Conservation (phyloP, 2,329 filamentous ascomycete species). For the Aspergillus intermedius region DNA sequence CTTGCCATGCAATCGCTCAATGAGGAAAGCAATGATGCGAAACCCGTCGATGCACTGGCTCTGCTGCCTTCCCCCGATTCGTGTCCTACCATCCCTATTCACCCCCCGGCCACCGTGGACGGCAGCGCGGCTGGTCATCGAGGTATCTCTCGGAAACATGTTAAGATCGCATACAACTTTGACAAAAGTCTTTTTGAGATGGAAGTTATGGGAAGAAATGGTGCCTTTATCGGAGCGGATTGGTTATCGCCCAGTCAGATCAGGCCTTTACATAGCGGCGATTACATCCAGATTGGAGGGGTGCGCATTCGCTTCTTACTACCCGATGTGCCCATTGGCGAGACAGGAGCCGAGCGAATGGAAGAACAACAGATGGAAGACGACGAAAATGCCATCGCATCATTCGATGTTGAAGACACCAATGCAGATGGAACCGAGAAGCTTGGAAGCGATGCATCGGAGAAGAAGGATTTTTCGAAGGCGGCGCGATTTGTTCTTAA, state of each 20-base stretch:
- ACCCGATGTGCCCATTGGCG: slow-evolving; percentile 45
- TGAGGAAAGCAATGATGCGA: slow-evolving; percentile 25
- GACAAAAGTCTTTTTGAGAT: slow-evolving; percentile 52
- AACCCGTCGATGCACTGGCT: slow-evolving; percentile 41
- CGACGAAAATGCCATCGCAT: slow-evolving; percentile 25
- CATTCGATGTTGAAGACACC: slow-evolving; percentile 38
- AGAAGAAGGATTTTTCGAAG: slow-evolving; percentile 23
- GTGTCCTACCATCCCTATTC: slow-evolving; percentile 55
- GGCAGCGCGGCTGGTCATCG: slow-evolving; percentile 46
- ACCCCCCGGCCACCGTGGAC: slow-evolving; percentile 45
- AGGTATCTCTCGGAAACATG: slow-evolving; percentile 57
- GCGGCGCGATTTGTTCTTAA: slow-evolving; percentile 24
- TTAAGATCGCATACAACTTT: slow-evolving; percentile 56
- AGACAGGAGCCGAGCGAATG: slow-evolving; percentile 43
- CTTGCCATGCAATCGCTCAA: slow-evolving; percentile 41
- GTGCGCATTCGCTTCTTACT: slow-evolving; percentile 52
- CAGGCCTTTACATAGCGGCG: slow-evolving; percentile 49
- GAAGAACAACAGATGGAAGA: slow-evolving; percentile 35
- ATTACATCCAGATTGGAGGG: slow-evolving; percentile 54
- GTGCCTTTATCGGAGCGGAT: slow-evolving; percentile 49
- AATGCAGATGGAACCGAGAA: slow-evolving; percentile 29
- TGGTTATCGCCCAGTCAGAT: slow-evolving; percentile 43
- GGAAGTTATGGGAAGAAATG: slow-evolving; percentile 54
- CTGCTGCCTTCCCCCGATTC: slow-evolving; percentile 47
- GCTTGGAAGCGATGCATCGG: slow-evolving; percentile 18